Evolutionary conservation across 2,329 filamentous ascomycete species (phyloP), one percentile per base, ranked within the genome.

Genomic region (Talaromyces marneffei): DNA sequence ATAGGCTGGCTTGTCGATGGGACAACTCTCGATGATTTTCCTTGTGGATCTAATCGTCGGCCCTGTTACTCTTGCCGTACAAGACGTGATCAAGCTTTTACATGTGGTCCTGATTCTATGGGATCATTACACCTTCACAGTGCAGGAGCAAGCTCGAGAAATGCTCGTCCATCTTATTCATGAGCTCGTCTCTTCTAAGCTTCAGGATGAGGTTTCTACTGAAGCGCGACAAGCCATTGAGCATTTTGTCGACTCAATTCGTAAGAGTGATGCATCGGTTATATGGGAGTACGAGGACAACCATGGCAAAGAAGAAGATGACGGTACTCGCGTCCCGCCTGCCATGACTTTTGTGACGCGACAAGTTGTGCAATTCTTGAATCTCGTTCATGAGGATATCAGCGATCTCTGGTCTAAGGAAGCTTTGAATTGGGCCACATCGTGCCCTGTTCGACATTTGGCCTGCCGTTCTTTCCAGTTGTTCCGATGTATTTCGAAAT

Each of bases 91-190:
- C 1, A 83, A 96, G 27, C 80, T 99, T 20, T 79, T 99, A 14
- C 94, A 99, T 74, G 90, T 96, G 8, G 88, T 97, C 4, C 87
- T 93, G 12, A 91, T 97, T 3, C 83, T 97, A 1, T 99, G 94
- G 94, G 95, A 99, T 72, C 93, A 97, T 70, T 97, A 99, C 70
- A 96, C 91, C 1, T 87, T 91, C 2, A 84, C 97, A 10, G 94
- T 99, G 1, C 93, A 97, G 73, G 94, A 97, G 67, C 93, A 99
- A 74, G 92, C 95, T 31, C 87, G 92, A 54, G 94, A 99, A 75
- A 96, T 99, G 92, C 84, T 99, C 16, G 92, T 99, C 1, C 94
- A 99, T 78, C 83, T 99, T 18, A 95, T 99, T 52, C 94, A 99
- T 69, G 94, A 97, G 73, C 82, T 97, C 6, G 91, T 99, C 39